Conservation (phyloP, 2,329 filamentous ascomycete genomes). For the Penicillium sp. region DNA sequence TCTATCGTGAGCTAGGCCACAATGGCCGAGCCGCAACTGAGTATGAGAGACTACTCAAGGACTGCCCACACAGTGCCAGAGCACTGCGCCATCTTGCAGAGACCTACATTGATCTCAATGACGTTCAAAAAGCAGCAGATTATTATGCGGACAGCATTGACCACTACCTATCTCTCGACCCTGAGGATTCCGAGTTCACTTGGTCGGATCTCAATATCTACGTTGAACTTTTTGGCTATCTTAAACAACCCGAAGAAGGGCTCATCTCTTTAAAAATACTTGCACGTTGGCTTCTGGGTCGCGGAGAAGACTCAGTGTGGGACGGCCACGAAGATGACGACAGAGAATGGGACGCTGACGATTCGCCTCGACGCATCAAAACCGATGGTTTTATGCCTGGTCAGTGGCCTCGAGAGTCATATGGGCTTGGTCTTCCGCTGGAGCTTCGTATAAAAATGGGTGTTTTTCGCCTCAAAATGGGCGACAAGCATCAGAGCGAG, state of each 20-base stretch:
- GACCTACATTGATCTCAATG: constrained; percentile 54
- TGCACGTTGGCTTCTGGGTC: constrained; percentile 78
- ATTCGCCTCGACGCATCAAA: constrained; percentile 63
- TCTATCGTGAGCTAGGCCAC: constrained; percentile 53
- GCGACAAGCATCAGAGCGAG: constrained; percentile 63
- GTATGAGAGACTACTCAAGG: constrained; percentile 56
- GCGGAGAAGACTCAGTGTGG: constrained; percentile 74
- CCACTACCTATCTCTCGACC: constrained; percentile 47
- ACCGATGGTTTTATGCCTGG: constrained; percentile 62
- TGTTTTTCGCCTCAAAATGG: constrained; percentile 73
- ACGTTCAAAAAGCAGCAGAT: constrained; percentile 50
- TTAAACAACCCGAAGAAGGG: constrained; percentile 63
- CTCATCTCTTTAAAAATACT: constrained; percentile 69
- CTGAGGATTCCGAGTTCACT: constrained; percentile 50
- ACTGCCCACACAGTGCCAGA: constrained; percentile 54
- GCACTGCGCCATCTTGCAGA: constrained; percentile 58
- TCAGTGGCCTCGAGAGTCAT: constrained; percentile 57
- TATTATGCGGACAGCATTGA: constrained; percentile 56
- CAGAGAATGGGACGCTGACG: constrained; percentile 80
- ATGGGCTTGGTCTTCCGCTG: constrained; percentile 72
- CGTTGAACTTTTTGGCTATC: constrained; percentile 71
- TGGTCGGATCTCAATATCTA: constrained; percentile 90
- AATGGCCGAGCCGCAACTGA: constrained; percentile 50
- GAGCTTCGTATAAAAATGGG: constrained; percentile 84
- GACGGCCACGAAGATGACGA: constrained; percentile 70